Percentiles rank a stretch among this genome's conserved stretches.
Evolutionary conservation across 1,139 yeast genomes (phyloP).

Genomic region (Candida buenavistaensis): DNA sequence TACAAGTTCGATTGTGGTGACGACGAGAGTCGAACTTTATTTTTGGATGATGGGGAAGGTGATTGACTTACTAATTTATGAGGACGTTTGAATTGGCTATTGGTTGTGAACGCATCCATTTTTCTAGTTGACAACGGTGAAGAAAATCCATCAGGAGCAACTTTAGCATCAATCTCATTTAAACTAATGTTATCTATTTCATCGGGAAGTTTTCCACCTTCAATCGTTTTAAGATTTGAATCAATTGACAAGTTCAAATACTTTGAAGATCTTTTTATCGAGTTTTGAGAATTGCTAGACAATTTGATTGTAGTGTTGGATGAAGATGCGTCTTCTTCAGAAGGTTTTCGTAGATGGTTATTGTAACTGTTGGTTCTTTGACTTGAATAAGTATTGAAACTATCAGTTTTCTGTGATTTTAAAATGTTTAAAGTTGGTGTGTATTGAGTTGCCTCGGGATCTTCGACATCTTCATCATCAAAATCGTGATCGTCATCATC

Average conservation of each 20-base stretch:
- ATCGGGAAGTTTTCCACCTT: constrained; percentile 11
- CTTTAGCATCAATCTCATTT: constrained; percentile 27
- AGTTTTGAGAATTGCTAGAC: constrained; percentile 18
- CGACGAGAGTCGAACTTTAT: constrained; percentile 10
- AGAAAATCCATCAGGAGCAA: constrained; percentile 18
- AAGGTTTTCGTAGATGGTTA: constrained; percentile 13
- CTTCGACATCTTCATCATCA: constrained; percentile 9
- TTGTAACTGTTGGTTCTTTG: constrained; percentile 16
- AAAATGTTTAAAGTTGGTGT: constrained; percentile 6
- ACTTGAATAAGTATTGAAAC: background rate
- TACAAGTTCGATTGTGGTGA: constrained; percentile 18
- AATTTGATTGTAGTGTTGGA: constrained; percentile 12
- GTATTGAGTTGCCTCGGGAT: constrained; percentile 6
- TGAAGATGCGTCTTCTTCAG: constrained; percentile 7
- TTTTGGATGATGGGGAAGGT: constrained; percentile 40
- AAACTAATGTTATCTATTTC: constrained; percentile 27
- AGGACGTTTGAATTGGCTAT: constrained; percentile 47
- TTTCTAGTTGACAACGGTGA: constrained; percentile 10
- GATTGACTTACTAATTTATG: constrained; percentile 48
- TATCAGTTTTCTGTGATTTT: constrained; percentile 2
- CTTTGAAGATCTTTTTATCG: constrained; percentile 48
- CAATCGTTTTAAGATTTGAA: constrained; percentile 15
- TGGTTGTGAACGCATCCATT: constrained; percentile 9
- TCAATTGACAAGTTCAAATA: constrained; percentile 49
- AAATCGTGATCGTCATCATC: constrained; percentile 24